Percentiles rank a stretch among this genome's conserved stretches.
Conservation (phyloP, 306 rosid species). For the Hippophae gyantsensis region DNA sequence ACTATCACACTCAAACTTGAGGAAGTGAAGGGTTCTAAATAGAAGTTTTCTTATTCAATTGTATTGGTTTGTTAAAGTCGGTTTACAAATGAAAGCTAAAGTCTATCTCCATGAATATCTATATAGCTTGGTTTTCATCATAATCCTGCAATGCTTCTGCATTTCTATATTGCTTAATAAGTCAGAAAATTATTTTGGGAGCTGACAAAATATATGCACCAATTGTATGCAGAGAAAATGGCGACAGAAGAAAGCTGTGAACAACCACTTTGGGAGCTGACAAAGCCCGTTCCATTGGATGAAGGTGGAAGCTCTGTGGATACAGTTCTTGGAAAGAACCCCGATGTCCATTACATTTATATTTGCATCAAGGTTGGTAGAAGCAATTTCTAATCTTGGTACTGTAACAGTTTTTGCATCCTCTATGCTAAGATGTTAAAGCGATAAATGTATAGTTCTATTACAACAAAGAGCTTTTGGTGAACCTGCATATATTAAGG, state of each 20-base stretch:
- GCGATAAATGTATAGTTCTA: no score
- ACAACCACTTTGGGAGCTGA: constrained; percentile 56
- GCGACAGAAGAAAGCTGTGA: constrained; percentile 37
- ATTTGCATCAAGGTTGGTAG: constrained; percentile 55
- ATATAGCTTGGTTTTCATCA: neutral
- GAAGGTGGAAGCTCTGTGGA: constrained; percentile 52
- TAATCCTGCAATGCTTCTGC: neutral
- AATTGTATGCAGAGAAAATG: constrained; percentile 52
- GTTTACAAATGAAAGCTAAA: no score
- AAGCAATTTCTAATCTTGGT: constrained; percentile 10
- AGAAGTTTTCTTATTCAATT: no score
- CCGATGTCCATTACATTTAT: constrained; percentile 70
- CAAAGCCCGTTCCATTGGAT: constrained; percentile 57
- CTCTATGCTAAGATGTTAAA: neutral
- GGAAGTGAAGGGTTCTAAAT: no score
- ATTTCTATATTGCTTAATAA: no score
- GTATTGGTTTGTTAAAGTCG: no score
- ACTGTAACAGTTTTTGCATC: neutral
- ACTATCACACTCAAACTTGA: no score
- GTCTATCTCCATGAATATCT: no score
- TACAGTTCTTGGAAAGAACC: constrained; percentile 49
- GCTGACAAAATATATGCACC: neutral
- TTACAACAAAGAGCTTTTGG: neutral
- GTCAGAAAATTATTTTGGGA: neutral
- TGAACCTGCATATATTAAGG: no score